Conservation (phyloP, 805 yeast genomes). For the Tetrapisispora namnaoensis region DNA sequence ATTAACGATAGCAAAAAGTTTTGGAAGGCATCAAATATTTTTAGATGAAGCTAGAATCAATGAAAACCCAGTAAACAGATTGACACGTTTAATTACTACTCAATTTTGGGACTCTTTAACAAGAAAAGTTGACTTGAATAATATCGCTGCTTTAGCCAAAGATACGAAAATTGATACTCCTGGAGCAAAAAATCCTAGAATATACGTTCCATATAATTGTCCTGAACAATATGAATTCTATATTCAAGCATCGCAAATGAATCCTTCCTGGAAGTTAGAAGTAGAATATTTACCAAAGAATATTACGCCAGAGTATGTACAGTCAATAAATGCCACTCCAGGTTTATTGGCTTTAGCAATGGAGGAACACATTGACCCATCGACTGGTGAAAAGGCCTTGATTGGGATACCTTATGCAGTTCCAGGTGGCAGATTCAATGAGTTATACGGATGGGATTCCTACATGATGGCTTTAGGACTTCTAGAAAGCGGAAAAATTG, state of each 20-base stretch:
- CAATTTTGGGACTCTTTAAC: conserved; percentile 78
- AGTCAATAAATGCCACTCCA: conserved; percentile 69
- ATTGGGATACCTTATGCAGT: conserved; percentile 80
- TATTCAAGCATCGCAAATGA: conserved; percentile 38
- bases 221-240: conserved; percentile 67
- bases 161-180: conserved; percentile 69
- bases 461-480: conserved; percentile 86
- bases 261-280: conserved; percentile 52
- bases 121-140: conserved; percentile 52
- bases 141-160: conserved; percentile 57
- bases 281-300: conserved; percentile 71
- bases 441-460: conserved; percentile 96
- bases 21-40: conserved; percentile 68
- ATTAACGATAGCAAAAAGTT: conserved; percentile 71
- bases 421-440: conserved; percentile 97
- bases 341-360: conserved; percentile 81
- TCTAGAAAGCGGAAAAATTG: conserved; percentile 51
- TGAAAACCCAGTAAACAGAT: conserved; percentile 78
- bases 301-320: conserved; percentile 68
- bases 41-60: conserved; percentile 74
- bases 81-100: conserved; percentile 60
- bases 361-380: conserved; percentile 41
- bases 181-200: conserved; percentile 55
- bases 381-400: conserved; percentile 39
- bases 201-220: conserved; percentile 65